Conservation (phyloP, 1,284 basidiomycete genomes). For the Mycosarcoma maydis region DNA sequence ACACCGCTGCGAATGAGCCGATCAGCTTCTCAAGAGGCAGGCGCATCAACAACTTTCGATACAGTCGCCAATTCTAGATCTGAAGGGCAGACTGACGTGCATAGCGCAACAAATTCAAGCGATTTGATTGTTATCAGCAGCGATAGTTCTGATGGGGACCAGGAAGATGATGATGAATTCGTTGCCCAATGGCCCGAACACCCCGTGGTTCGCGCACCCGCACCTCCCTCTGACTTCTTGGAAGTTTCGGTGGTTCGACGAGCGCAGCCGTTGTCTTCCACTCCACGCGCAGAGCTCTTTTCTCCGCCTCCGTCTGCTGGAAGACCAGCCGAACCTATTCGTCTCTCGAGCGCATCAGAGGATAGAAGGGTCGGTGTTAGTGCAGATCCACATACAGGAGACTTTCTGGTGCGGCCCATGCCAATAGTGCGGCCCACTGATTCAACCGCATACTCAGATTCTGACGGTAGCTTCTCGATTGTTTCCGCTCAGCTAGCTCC, state of each 20-base stretch:
- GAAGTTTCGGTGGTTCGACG: constrained; percentile 25
- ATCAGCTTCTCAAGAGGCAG: constrained; percentile 8
- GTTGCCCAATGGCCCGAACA: constrained; percentile 2
- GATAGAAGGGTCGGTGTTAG: constrained; percentile 23
- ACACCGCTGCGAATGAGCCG: neutral
- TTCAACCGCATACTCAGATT: constrained; percentile 4
- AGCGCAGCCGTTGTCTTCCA: constrained; percentile 1
- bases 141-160: constrained; percentile 35
- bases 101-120: neutral
- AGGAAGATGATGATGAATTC: constrained; percentile 6
- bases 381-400: constrained; percentile 25
- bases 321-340: constrained; percentile 11
- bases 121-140: constrained; percentile 40
- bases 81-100: neutral
- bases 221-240: constrained; percentile 14
- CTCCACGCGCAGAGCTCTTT: constrained; percentile 10
- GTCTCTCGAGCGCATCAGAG: neutral
- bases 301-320: constrained; percentile 18
- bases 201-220: neutral
- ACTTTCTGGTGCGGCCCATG: constrained; percentile 33
- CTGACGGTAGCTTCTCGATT: constrained; percentile 22
- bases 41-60: constrained; percentile 1
- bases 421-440: constrained; percentile 22
- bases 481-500: constrained; percentile 16
- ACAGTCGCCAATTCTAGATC: neutral